phyloP scores from a whole-genome alignment of 768 basidiomycete species.

The Amanita molliuscula region DNA sequence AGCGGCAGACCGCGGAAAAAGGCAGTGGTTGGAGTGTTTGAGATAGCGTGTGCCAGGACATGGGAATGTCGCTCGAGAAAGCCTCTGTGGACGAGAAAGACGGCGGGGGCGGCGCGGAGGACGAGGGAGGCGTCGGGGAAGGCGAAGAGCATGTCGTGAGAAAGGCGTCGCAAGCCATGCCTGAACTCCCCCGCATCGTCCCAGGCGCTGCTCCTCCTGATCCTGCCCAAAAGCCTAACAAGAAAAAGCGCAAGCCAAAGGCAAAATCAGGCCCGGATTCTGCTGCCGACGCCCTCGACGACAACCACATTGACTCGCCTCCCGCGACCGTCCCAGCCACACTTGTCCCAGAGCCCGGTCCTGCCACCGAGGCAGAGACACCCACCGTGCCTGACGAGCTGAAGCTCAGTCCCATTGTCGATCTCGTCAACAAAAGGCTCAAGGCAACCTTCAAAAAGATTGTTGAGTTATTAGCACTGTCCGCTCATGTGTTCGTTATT shows the following conservation, averaged over 20 bases:
- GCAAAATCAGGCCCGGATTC: conserved; percentile 31
- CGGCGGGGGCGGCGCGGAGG: conserved; percentile 57
- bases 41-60: conserved; percentile 32
- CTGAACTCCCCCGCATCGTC: conserved; percentile 43
- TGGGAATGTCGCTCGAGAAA: conserved; percentile 55
- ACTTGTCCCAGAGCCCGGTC: conserved; percentile 36
- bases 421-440: conserved; percentile 70
- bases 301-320: conserved; percentile 31
- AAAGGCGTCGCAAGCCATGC: conserved; percentile 15
- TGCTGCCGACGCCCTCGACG: not conserved
- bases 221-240: conserved; percentile 51
- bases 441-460: conserved; percentile 79
- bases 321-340: conserved; percentile 34
- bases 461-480: conserved; percentile 30
- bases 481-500: conserved; percentile 1
- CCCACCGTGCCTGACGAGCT: conserved; percentile 35
- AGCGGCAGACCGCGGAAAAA: conserved; percentile 50
- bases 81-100: conserved; percentile 61
- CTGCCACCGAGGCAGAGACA: conserved; percentile 20
- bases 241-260: conserved; percentile 57
- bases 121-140: conserved; percentile 50
- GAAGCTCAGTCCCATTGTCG: conserved; percentile 63
- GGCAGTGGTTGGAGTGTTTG: conserved; percentile 15
- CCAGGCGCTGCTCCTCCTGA: conserved; percentile 69
- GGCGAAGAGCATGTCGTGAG: conserved; percentile 1